These are phyloP conservation scores for Samsoniella hepiali DNA, from an alignment of 2,329 filamentous ascomycete genomes.

Conservation along the genomic window DNA sequence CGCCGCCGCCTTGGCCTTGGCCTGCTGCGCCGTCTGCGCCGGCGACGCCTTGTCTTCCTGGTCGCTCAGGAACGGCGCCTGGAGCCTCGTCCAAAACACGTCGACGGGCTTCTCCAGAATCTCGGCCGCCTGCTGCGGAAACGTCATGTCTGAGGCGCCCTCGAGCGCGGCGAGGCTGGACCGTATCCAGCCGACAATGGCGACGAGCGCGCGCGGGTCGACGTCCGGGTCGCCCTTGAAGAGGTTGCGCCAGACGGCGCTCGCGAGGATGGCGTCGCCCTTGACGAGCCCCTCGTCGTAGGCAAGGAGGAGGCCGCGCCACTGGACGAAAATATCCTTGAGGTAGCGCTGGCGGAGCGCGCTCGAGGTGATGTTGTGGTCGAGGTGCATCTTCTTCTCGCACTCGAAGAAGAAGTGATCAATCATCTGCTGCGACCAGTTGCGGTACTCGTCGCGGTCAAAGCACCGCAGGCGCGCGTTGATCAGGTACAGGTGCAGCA, in stretches of 20 bases:
- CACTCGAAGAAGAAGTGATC: conserved; percentile 94
- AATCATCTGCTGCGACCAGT: conserved; percentile 85
- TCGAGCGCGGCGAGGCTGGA: conserved; percentile 47
- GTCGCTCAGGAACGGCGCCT: conserved; percentile 37
- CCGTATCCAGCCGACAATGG: conserved; percentile 57
- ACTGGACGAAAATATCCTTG: conserved; percentile 91
- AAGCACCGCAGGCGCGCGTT: conserved; percentile 80
- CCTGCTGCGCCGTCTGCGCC: background rate
- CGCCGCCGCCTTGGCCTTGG: conserved; percentile 7
- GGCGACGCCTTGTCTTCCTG: conserved; percentile 19
- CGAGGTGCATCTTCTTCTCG: conserved; percentile 77
- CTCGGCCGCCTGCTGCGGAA: conserved; percentile 31
- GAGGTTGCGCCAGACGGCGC: conserved; percentile 90
- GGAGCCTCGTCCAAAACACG: conserved; percentile 45
- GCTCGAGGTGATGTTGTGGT: conserved; percentile 66
- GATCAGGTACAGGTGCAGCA: conserved; percentile 92
- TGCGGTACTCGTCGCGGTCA: conserved; percentile 62
- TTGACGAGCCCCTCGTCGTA: conserved; percentile 79
- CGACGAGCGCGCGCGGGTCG: conserved; percentile 49
- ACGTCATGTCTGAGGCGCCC: conserved; percentile 44
- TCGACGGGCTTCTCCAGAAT: conserved; percentile 36
- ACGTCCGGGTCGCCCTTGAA: conserved; percentile 66
- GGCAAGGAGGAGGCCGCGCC: conserved; percentile 79
- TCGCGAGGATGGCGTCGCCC: conserved; percentile 72
- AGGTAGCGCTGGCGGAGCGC: conserved; percentile 62